A percentile compares a stretch with the other conserved stretches of the same genome.
Conservation (phyloP, 1,139 yeast species). For the Pichia sp. region DNA sequence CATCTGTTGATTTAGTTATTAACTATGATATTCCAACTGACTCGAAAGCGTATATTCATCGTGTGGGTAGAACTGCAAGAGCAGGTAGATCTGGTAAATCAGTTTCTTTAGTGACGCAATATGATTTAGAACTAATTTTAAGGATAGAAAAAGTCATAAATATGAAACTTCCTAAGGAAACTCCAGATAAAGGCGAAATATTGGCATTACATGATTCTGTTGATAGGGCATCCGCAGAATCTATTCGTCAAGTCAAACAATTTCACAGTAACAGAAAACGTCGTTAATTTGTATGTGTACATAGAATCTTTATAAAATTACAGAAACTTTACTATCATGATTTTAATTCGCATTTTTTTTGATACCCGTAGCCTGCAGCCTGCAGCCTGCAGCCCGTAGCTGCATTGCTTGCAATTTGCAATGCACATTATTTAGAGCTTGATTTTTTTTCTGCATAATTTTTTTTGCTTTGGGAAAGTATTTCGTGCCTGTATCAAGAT, state of each 20-base stretch:
- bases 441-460: no score
- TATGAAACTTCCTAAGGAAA: slow-evolving; percentile 75
- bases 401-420: no score
- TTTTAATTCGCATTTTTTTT: no score
- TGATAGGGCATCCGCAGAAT: slow-evolving; percentile 88
- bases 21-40: slow-evolving; percentile 98
- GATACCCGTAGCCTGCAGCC: no score
- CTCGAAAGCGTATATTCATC: slow-evolving; percentile 94
- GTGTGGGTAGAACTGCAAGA: slow-evolving; percentile 98
- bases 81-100: slow-evolving; percentile 96
- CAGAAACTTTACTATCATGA: no score
- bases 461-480: background rate
- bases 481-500: no score
- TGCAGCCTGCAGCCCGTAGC: no score
- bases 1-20: slow-evolving; percentile 85
- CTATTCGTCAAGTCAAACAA: slow-evolving; percentile 76
- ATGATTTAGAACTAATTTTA: slow-evolving; percentile 81
- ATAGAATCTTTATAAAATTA: no score
- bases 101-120: slow-evolving; percentile 86
- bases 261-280: slow-evolving; percentile 45
- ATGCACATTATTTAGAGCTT: no score
- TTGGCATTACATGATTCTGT: slow-evolving; percentile 79
- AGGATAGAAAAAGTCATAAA: slow-evolving; percentile 85
- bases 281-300: slow-evolving; percentile 2
- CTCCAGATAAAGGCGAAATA: slow-evolving; percentile 72